A percentile compares a stretch with the other conserved stretches of the same genome.
Conservation (phyloP, 305 asterid species). For the Rubia occidens region DNA sequence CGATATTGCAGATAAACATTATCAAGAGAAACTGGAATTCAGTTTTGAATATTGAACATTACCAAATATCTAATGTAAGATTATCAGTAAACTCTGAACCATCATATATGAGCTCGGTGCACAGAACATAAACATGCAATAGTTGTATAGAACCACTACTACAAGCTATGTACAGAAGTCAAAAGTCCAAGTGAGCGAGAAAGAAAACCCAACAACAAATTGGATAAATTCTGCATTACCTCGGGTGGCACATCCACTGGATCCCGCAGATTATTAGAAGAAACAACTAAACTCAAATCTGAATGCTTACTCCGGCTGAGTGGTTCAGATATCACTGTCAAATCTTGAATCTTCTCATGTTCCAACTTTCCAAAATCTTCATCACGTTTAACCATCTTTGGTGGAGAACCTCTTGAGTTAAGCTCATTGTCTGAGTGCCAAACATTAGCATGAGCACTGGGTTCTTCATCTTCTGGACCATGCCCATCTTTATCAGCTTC, state of each 20-base stretch:
- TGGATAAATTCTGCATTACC: slow-evolving; percentile 34
- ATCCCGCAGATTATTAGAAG: slow-evolving; percentile 49
- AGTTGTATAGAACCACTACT: not conserved
- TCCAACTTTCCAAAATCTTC: slow-evolving; percentile 36
- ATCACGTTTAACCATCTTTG: slow-evolving; percentile 40
- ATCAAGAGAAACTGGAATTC: too few relatives aligned
- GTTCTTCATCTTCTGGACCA: slow-evolving; percentile 36
- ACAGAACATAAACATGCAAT: not conserved
- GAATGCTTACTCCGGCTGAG: slow-evolving; percentile 31
- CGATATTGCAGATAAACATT: not conserved
- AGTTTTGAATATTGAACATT: too few relatives aligned
- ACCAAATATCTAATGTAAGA: not conserved
- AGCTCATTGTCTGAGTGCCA: slow-evolving; percentile 67
- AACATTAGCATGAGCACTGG: slow-evolving; percentile 40
- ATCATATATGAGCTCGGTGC: not conserved
- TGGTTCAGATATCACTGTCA: slow-evolving; percentile 35
- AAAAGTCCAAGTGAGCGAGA: not conserved
- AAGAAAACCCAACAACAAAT: not conserved
- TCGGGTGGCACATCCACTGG: slow-evolving; percentile 73
- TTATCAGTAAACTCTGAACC: not conserved
- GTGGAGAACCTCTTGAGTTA: slow-evolving; percentile 48
- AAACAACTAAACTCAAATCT: slow-evolving; percentile 41
- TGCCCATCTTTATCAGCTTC: slow-evolving; percentile 61
- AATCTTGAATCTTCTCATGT: slow-evolving; percentile 31
- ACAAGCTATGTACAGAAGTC: not conserved